Conservation (phyloP, 1,284 basidiomycete species). For the Thecaphora thlaspeos region DNA sequence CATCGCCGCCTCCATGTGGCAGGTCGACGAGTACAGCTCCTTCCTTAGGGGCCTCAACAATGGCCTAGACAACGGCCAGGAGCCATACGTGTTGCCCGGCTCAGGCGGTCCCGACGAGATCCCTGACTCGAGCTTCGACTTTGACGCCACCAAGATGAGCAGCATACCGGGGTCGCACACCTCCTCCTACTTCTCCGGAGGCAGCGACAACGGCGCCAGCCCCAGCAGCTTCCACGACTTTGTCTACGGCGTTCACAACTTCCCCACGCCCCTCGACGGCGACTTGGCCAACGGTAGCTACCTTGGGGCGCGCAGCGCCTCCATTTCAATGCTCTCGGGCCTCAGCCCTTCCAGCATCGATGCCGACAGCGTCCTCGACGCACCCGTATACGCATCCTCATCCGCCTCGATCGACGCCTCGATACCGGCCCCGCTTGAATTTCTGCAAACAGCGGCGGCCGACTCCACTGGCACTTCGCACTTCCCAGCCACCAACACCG, state of each 20-base stretch:
- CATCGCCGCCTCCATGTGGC: not conserved
- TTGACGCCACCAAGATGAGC: constrained; percentile 1
- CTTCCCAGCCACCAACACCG: constrained; percentile 6
- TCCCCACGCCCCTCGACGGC: constrained; percentile 32
- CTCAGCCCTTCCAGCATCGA: constrained; percentile 7
- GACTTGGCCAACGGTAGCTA: constrained; percentile 13
- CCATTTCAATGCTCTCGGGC: constrained; percentile 12
- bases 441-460: too few relatives aligned
- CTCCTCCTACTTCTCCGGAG: constrained; percentile 27
- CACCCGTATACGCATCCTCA: constrained; percentile 14
- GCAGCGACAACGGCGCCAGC: constrained; percentile 35
- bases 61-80: not conserved
- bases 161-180: constrained; percentile 17
- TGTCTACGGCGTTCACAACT: constrained; percentile 31
- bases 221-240: constrained; percentile 43
- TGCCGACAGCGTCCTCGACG: constrained; percentile 12
- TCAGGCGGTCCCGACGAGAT: too few relatives aligned
- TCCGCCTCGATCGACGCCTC: constrained; percentile 23
- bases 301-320: constrained; percentile 10
- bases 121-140: too few relatives aligned
- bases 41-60: constrained; percentile 1
- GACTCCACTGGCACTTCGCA: constrained; percentile 15
- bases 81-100: too few relatives aligned
- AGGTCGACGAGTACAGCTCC: constrained; percentile 1
- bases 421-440: too few relatives aligned